Evolutionary conservation across 2,329 filamentous ascomycete species (phyloP).

Genomic region (Xylariaceae sp.): DNA sequence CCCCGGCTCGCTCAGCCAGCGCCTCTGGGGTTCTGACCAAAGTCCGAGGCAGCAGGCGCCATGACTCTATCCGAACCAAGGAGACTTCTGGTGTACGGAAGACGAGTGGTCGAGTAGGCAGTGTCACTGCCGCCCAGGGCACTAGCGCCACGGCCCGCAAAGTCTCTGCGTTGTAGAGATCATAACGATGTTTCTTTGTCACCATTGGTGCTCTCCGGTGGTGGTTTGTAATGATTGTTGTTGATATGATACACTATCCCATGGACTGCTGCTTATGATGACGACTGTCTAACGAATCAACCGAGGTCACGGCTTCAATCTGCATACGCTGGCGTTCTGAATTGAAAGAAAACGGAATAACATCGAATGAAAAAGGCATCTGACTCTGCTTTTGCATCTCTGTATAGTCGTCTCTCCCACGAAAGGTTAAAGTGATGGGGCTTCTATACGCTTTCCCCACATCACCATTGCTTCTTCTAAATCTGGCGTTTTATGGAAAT

Average conservation of each 20-base stretch:
- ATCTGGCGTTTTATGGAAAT: too few species aligned
- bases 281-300: constrained; percentile 40
- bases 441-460: too few species aligned
- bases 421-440: too few species aligned
- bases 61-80: constrained; percentile 48
- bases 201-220: constrained; percentile 22
- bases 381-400: constrained; percentile 1
- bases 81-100: constrained; percentile 57
- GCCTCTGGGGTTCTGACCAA: constrained; percentile 58
- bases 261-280: constrained; percentile 35
- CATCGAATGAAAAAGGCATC: constrained; percentile 14
- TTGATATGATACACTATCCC: too few species aligned
- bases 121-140: constrained; percentile 45
- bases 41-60: constrained; percentile 58
- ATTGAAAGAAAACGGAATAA: constrained; percentile 19
- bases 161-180: constrained; percentile 44
- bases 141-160: constrained; percentile 48
- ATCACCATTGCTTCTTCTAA: too few species aligned
- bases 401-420: too few species aligned
- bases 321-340: constrained; percentile 43
- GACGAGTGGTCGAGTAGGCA: constrained; percentile 62
- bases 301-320: constrained; percentile 36
- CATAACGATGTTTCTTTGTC: constrained; percentile 15
- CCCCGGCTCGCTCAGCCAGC: constrained; percentile 45
- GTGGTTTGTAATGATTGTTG: constrained; percentile 21